A percentile compares a stretch with the other conserved stretches of the same genome.
phyloP scores from a whole-genome alignment of 2,329 filamentous ascomycete species.

The Stemphylium lycopersici region DNA sequence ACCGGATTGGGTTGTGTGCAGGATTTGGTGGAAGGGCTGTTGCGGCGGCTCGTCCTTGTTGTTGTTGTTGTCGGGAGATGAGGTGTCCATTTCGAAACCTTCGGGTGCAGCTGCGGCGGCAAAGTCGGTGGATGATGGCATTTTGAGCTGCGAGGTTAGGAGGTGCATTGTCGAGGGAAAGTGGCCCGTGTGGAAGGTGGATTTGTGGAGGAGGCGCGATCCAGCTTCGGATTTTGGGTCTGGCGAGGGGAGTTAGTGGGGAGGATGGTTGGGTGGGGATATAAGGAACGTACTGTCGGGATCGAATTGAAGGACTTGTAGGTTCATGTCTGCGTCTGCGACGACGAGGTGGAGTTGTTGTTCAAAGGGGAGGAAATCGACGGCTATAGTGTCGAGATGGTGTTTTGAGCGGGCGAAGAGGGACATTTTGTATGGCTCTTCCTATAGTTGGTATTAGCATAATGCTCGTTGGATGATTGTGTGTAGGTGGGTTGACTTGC shows the following conservation, averaged over 20 bases:
- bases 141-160: conserved; percentile 68
- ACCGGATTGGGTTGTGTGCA: conserved; percentile 63
- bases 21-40: conserved; percentile 38
- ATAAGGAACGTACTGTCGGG: conserved; percentile 75
- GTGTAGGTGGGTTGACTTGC: conserved; percentile 46
- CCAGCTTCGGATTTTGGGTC: conserved; percentile 93
- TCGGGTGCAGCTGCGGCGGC: conserved; percentile 32
- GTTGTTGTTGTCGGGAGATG: not conserved
- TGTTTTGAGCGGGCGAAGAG: conserved; percentile 87
- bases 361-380: conserved; percentile 87
- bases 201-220: conserved; percentile 82
- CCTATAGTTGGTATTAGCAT: conserved; percentile 51
- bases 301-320: conserved; percentile 92
- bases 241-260: conserved; percentile 45
- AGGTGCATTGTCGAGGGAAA: conserved; percentile 76
- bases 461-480: too few relatives aligned
- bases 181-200: conserved; percentile 86
- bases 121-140: conserved; percentile 45
- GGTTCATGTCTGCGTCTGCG: conserved; percentile 80
- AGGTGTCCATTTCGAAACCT: conserved; percentile 9
- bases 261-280: not conserved
- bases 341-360: conserved; percentile 82
- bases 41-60: not conserved
- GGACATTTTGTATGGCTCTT: conserved; percentile 95
- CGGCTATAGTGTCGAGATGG: conserved; percentile 76